Evolutionary conservation across 495 filamentous ascomycete species (phyloP).

Genomic region (Barbatosphaeria neglecta): DNA sequence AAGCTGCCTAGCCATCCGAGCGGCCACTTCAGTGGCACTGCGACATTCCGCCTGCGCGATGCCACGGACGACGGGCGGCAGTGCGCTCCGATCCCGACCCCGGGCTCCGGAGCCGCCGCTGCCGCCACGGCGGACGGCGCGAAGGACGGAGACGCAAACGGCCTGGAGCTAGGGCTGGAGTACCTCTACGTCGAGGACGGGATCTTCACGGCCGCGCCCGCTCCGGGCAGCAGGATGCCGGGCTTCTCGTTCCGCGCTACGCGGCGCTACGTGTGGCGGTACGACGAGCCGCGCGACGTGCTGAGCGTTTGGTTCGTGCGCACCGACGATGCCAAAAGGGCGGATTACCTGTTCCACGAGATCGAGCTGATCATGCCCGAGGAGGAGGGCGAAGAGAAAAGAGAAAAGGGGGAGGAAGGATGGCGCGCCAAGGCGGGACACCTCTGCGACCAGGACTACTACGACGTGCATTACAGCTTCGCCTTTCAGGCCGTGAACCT

Average conservation of each 20-base stretch:
- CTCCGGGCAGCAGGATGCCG: slow-evolving; percentile 13
- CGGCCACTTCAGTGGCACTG: slow-evolving; percentile 48
- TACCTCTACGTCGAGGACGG: slow-evolving; percentile 59
- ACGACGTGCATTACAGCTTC: slow-evolving; percentile 51
- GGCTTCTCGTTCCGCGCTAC: slow-evolving; percentile 33
- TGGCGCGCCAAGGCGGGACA: slow-evolving; percentile 50
- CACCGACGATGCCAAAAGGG: slow-evolving; percentile 38
- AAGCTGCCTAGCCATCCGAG: slow-evolving; percentile 38
- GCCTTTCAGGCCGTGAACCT: slow-evolving; percentile 43
- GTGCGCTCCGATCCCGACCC: slow-evolving; percentile 29
- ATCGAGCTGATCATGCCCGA: slow-evolving; percentile 27
- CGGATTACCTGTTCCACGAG: slow-evolving; percentile 58
- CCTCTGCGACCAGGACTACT: slow-evolving; percentile 53
- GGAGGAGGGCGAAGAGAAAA: slow-evolving; percentile 1
- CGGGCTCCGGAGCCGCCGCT: too few species aligned
- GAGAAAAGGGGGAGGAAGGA: slow-evolving; percentile 11
- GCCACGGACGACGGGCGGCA: slow-evolving; percentile 30
- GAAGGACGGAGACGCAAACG: neutral
- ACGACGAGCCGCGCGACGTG: slow-evolving; percentile 38
- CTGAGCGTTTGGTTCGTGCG: slow-evolving; percentile 61
- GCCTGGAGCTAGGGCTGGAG: slow-evolving; percentile 25
- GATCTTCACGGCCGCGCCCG: slow-evolving; percentile 35
- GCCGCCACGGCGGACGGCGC: slow-evolving; percentile 38
- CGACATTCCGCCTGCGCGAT: slow-evolving; percentile 48
- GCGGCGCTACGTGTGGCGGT: slow-evolving; percentile 47